phyloP scores from a whole-genome alignment of 2,329 filamentous ascomycete genomes.

The Xylaria hypoxylon region DNA sequence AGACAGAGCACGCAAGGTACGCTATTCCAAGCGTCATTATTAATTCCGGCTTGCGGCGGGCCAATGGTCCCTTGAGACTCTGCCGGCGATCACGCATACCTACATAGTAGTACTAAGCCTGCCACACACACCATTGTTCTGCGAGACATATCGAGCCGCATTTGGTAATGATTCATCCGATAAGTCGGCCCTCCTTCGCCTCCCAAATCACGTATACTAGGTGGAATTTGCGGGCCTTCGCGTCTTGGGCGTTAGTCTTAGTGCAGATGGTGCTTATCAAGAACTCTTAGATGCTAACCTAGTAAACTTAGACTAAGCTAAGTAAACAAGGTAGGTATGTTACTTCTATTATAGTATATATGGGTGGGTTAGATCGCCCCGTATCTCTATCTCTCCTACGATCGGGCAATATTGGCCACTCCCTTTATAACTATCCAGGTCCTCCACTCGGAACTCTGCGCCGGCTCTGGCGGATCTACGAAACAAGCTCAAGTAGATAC shows the following conservation, averaged over 20 bases:
- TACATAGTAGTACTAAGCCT: background rate
- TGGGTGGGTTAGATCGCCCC: slow-evolving; percentile 24
- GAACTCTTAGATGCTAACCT: slow-evolving; percentile 4
- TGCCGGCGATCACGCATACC: slow-evolving; percentile 1
- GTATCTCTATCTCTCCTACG: slow-evolving; percentile 11
- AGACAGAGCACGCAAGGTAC: slow-evolving; percentile 37
- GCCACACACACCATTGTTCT: slow-evolving; percentile 7
- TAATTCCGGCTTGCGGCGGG: slow-evolving; percentile 4
- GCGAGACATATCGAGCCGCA: slow-evolving; percentile 29
- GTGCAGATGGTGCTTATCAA: slow-evolving; percentile 32
- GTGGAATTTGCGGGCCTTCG: slow-evolving; percentile 13
- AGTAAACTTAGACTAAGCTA: slow-evolving; percentile 10
- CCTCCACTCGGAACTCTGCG: slow-evolving; percentile 1
- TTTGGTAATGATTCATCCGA: slow-evolving; percentile 38
- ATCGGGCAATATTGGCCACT: slow-evolving; percentile 7
- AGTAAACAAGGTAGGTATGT: slow-evolving; percentile 13
- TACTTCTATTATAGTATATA: slow-evolving; percentile 37
- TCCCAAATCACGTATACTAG: background rate
- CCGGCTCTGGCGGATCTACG: background rate
- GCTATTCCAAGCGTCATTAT: slow-evolving; percentile 38
- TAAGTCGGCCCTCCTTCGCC: slow-evolving; percentile 28
- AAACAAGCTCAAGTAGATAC: background rate
- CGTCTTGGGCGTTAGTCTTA: slow-evolving; percentile 19
- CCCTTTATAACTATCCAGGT: slow-evolving; percentile 6
- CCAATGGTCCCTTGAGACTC: slow-evolving; percentile 22